Conservation (phyloP, 306 rosid genomes). For the Lathyrus tuberosus region DNA sequence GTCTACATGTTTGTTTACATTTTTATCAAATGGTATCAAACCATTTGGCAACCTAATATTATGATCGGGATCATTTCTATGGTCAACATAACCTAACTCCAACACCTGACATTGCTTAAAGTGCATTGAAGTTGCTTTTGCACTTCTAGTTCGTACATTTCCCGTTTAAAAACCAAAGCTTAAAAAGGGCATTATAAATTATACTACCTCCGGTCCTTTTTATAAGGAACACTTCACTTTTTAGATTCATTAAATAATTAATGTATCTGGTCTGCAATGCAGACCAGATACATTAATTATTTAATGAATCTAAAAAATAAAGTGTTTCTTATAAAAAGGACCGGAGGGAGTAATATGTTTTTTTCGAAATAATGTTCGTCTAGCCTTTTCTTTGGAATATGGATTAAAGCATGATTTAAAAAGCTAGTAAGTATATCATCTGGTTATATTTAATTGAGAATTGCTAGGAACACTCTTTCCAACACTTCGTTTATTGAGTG, state of each 20-base stretch:
- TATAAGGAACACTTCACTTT: no score
- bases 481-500: no score
- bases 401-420: slow-evolving; percentile 5
- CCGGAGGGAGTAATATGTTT: no score
- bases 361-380: slow-evolving; percentile 2
- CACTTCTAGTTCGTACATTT: slow-evolving; percentile 5
- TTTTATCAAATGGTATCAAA: slow-evolving; percentile 17
- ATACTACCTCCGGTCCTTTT: no score
- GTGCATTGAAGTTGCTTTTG: slow-evolving; percentile 35
- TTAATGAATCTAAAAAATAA: no score
- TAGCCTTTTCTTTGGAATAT: slow-evolving; percentile 17
- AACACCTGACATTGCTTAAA: slow-evolving; percentile 20
- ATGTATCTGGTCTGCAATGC: no score
- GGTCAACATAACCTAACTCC: slow-evolving; percentile 14
- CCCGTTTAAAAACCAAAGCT: slow-evolving; percentile 6
- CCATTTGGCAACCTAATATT: neutral
- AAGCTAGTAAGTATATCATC: neutral
- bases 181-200: neutral
- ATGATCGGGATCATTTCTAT: neutral
- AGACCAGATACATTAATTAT: no score
- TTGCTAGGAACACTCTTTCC: no score
- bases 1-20: neutral
- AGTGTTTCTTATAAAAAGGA: no score
- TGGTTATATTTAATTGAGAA: neutral
- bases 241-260: no score